Conservation (phyloP, 2,329 filamentous ascomycete genomes). For the Cercospora sesami region DNA sequence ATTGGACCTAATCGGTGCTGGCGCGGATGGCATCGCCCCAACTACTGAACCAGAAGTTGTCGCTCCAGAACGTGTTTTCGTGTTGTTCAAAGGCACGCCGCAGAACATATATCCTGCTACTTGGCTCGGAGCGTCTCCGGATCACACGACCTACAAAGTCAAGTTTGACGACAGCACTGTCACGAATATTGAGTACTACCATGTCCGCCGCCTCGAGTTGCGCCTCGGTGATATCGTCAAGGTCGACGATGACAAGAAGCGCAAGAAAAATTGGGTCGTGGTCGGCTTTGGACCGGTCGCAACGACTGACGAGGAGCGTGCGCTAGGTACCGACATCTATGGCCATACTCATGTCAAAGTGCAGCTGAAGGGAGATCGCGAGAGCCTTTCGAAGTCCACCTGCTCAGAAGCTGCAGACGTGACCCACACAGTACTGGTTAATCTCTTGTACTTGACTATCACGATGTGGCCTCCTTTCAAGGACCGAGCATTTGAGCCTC, state of each 20-base stretch:
- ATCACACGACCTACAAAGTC: slow-evolving; percentile 46
- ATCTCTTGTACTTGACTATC: slow-evolving; percentile 47
- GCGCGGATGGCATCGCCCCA: background rate
- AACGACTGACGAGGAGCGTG: slow-evolving; percentile 33
- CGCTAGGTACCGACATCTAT: slow-evolving; percentile 43
- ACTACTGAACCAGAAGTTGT: background rate
- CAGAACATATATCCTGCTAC: slow-evolving; percentile 61
- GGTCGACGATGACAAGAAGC: slow-evolving; percentile 48
- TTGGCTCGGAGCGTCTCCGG: slow-evolving; percentile 52
- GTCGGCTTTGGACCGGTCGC: slow-evolving; percentile 45
- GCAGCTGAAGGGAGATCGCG: slow-evolving; percentile 42
- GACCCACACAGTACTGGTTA: slow-evolving; percentile 43
- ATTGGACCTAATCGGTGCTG: background rate
- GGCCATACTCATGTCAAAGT: slow-evolving; percentile 46
- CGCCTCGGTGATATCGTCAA: slow-evolving; percentile 49
- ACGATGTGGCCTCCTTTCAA: slow-evolving; percentile 47
- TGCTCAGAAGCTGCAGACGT: slow-evolving; percentile 27
- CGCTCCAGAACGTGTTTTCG: slow-evolving; percentile 56
- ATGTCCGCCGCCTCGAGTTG: slow-evolving; percentile 48
- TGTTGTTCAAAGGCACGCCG: slow-evolving; percentile 55
- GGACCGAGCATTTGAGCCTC: slow-evolving; percentile 41
- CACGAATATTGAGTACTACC: slow-evolving; percentile 43
- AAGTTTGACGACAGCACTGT: slow-evolving; percentile 52
- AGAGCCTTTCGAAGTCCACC: slow-evolving; percentile 36
- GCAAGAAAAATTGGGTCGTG: slow-evolving; percentile 48